These are phyloP conservation scores for Cryptosporidium ubiquitum DNA, from an alignment of 169 alveolate species.

Conservation along the genomic window DNA sequence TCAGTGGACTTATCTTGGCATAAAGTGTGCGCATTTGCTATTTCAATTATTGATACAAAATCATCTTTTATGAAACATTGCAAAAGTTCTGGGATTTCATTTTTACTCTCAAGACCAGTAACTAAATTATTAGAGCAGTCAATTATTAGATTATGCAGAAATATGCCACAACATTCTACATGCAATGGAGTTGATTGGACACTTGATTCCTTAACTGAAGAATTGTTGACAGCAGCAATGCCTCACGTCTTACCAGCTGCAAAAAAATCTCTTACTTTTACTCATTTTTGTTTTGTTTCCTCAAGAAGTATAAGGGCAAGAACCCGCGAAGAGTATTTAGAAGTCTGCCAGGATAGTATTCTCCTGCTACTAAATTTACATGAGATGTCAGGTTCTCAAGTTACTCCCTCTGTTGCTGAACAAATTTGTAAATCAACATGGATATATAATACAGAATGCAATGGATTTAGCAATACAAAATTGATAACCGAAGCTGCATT, in stretches of 20 bases:
- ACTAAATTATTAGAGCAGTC: slow-evolving; percentile 39
- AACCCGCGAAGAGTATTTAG: slow-evolving; percentile 24
- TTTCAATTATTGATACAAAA: slow-evolving; percentile 24
- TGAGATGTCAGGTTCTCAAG: slow-evolving; percentile 14
- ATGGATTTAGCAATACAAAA: neutral
- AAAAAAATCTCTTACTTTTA: neutral
- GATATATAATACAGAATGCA: slow-evolving; percentile 56
- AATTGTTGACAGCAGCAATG: neutral
- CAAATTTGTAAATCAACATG: slow-evolving; percentile 58
- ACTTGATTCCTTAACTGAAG: slow-evolving; percentile 28
- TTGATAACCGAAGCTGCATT: slow-evolving; percentile 34
- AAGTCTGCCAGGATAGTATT: slow-evolving; percentile 31
- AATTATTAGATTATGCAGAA: slow-evolving; percentile 35
- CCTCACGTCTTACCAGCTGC: neutral
- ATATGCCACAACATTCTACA: slow-evolving; percentile 53
- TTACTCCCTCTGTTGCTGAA: slow-evolving; percentile 19
- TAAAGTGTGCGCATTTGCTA: slow-evolving; percentile 43
- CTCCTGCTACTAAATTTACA: neutral
- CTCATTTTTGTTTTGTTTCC: slow-evolving; percentile 52
- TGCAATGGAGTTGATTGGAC: slow-evolving; percentile 38
- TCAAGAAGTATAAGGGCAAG: slow-evolving; percentile 47
- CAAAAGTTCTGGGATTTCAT: slow-evolving; percentile 13
- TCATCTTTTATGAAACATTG: slow-evolving; percentile 23
- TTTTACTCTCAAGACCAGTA: slow-evolving; percentile 24
- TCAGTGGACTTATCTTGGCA: slow-evolving; percentile 33